These are phyloP conservation scores for Lentinula edodes DNA, from an alignment of 768 basidiomycete genomes.

Conservation along the genomic window DNA sequence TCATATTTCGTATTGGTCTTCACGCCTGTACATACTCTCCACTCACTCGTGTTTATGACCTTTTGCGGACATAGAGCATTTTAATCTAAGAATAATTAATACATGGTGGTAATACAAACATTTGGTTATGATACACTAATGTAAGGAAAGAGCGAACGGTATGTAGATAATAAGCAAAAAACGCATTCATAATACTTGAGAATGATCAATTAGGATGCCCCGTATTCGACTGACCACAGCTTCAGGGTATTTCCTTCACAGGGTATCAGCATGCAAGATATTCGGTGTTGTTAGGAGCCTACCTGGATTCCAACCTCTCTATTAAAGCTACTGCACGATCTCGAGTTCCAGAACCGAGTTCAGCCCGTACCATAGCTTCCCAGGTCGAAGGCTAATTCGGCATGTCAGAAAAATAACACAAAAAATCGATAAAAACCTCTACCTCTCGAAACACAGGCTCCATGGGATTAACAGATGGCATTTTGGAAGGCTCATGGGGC, in stretches of 20 bases:
- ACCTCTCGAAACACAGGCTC: constrained; percentile 83
- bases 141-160: no score
- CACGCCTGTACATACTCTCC: no score
- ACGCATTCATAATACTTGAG: constrained; percentile 14
- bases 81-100: neutral
- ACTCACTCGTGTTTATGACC: neutral
- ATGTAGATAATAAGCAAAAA: neutral
- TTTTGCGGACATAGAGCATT: neutral
- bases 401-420: constrained; percentile 1
- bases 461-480: constrained; percentile 29
- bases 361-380: constrained; percentile 94
- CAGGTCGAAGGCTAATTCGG: constrained; percentile 74
- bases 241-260: constrained; percentile 61
- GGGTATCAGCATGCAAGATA: neutral
- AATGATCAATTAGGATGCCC: constrained; percentile 73
- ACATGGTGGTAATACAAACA: neutral
- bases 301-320: constrained; percentile 69
- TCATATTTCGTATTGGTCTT: no score
- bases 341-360: constrained; percentile 73
- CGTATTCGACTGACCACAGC: constrained; percentile 78
- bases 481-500: constrained; percentile 47
- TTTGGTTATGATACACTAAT: neutral
- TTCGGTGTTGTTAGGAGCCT: constrained; percentile 16
- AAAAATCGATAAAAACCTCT: constrained; percentile 16
- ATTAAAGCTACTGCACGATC: constrained; percentile 65